Base-by-base conservation (phyloP, 371 early-diverging fungal species). In the Mortierella sp. region DNA sequence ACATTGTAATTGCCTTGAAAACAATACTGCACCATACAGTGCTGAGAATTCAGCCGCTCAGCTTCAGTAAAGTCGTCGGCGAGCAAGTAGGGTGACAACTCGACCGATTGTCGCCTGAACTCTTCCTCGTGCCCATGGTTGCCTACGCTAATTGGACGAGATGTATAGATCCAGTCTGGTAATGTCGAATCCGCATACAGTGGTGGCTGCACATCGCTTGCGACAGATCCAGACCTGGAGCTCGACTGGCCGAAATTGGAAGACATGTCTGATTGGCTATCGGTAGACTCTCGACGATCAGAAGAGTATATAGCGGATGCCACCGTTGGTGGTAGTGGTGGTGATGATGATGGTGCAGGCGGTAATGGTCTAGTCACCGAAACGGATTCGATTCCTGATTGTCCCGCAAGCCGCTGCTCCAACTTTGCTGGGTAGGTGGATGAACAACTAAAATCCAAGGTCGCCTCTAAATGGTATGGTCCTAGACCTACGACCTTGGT, bases 61-160 rank as follows among this genome's bases (percentile, higher is more conserved):
- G 58, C 17, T 41, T 69, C 69, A 6, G 54, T 71, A 50, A 81
- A 71, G 41, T 85, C 83, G 50, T 81, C 80, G 5, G 86, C 83
- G 14, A 85, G 61, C 41, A 82, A 60, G 60, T 83, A 85, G 10
- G 78, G 52, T 1, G 79, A 77, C 3, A 66, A 61, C 21, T 71
- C 62, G 25, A 79, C 66, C 41, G 72, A 57, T 41, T 82, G 79
- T 21, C 77, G 82, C 46, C 72, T n/a, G n/a, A n/a, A n/a, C n/a
- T n/a, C n/a, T n/a, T n/a, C n/a, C n/a, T n/a, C 64, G 57, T 83
- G 72, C 12, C 86, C 86, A 21, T 77, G 71, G 27, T 67, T 67
- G 54, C 37, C 39, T 40, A 27, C 54, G 22, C 45, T 46, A 27
- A 46, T 39, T 13, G 53, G 17, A 27, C 29, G 47, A 13, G 21